phyloP scores from a whole-genome alignment of 2,329 filamentous ascomycete genomes.

The Botryosphaeria agaves region DNA sequence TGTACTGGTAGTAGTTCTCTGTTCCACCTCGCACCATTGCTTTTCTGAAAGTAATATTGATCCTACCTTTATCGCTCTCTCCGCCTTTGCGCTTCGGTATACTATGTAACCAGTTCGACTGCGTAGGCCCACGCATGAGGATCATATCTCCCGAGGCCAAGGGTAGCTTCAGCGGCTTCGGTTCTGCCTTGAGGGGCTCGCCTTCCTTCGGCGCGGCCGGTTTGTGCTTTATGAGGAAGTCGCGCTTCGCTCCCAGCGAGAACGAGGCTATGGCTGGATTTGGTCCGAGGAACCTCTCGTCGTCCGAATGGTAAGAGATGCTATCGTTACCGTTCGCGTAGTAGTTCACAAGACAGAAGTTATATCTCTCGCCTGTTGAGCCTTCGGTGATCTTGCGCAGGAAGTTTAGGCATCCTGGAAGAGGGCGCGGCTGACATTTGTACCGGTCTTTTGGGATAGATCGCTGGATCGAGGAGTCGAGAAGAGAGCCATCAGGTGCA shows the following conservation, averaged over 20 bases:
- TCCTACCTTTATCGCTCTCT: slow-evolving; percentile 40
- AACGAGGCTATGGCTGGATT: slow-evolving; percentile 60
- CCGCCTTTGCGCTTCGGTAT: slow-evolving; percentile 57
- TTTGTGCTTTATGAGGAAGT: slow-evolving; percentile 71
- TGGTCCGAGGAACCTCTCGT: slow-evolving; percentile 56
- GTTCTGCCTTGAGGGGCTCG: slow-evolving; percentile 14
- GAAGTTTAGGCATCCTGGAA: slow-evolving; percentile 50
- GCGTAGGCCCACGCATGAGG: slow-evolving; percentile 59
- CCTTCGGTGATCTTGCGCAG: slow-evolving; percentile 47
- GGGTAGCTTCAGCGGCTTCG: slow-evolving; percentile 29
- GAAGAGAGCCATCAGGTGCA: slow-evolving; percentile 12
- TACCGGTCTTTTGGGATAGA: slow-evolving; percentile 30
- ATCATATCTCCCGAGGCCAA: slow-evolving; percentile 61
- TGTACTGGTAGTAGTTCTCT: slow-evolving; percentile 74
- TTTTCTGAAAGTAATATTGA: slow-evolving; percentile 62
- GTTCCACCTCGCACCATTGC: slow-evolving; percentile 56
- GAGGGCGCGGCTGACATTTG: slow-evolving; percentile 46
- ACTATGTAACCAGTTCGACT: slow-evolving; percentile 60
- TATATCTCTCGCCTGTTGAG: slow-evolving; percentile 50
- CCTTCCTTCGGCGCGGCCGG: slow-evolving; percentile 25
- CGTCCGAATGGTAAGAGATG: slow-evolving; percentile 66
- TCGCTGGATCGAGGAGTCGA: slow-evolving; percentile 25
- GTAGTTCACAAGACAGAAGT: slow-evolving; percentile 71
- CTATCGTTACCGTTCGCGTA: slow-evolving; percentile 62
- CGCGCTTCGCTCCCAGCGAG: slow-evolving; percentile 51